These are phyloP conservation scores for Aspergillus mulundensis DNA, from an alignment of 495 filamentous ascomycete genomes.

Conservation along the genomic window DNA sequence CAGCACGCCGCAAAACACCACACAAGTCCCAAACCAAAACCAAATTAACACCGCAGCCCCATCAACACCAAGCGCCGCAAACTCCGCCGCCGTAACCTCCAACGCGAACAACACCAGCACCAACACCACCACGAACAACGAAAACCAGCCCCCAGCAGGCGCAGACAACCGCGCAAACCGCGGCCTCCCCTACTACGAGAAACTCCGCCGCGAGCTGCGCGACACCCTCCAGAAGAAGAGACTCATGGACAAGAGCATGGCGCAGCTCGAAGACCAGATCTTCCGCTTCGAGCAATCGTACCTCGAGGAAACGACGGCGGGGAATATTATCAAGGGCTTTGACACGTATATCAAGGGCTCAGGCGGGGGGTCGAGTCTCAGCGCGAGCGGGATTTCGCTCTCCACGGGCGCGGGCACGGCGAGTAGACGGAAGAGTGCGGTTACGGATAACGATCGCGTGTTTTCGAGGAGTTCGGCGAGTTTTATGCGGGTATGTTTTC, in stretches of 20 bases:
- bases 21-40: conserved; percentile 8
- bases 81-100: not conserved
- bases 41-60: conserved; percentile 1
- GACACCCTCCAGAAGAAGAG: conserved; percentile 65
- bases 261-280: conserved; percentile 76
- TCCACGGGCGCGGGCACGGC: conserved; percentile 25
- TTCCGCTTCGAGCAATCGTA: conserved; percentile 79
- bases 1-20: not conserved
- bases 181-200: conserved; percentile 67
- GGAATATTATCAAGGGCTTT: conserved; percentile 96
- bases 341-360: conserved; percentile 95
- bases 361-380: conserved; percentile 33
- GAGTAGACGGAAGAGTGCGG: conserved; percentile 43
- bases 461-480: conserved; percentile 50
- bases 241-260: conserved; percentile 61
- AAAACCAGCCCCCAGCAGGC: conserved; percentile 4
- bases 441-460: conserved; percentile 48
- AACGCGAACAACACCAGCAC: conserved; percentile 3
- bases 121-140: not conserved
- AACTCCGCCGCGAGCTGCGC: conserved; percentile 63
- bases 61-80: not conserved
- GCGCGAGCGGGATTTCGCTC: conserved; percentile 44
- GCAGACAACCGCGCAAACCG: conserved; percentile 27
- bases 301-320: conserved; percentile 81
- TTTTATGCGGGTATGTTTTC: conserved; percentile 46